Evolutionary conservation across 2,329 filamentous ascomycete genomes (phyloP).

Genomic region (Ceratocystiopsis minuta): DNA sequence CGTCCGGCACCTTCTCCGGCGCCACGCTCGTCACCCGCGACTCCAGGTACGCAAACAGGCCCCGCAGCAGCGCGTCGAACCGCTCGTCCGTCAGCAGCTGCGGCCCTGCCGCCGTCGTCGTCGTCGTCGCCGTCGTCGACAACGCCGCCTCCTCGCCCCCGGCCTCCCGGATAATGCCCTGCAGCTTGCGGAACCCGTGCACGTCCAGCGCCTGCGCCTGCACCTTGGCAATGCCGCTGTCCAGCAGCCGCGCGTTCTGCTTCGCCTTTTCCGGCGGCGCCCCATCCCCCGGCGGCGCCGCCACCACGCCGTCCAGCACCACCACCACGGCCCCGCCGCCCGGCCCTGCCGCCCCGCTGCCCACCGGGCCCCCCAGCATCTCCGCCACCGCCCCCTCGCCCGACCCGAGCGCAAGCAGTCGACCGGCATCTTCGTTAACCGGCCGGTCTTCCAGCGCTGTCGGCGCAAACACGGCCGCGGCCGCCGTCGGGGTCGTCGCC

Average conservation of each 20-base stretch:
- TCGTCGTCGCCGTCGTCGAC: background rate
- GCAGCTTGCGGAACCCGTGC: constrained; percentile 62
- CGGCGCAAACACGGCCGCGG: constrained; percentile 25
- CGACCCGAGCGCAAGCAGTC: constrained; percentile 5
- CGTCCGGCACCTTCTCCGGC: constrained; percentile 48
- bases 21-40: constrained; percentile 34
- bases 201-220: constrained; percentile 56
- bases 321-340: background rate
- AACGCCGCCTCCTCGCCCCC: constrained; percentile 1
- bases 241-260: constrained; percentile 44
- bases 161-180: constrained; percentile 49
- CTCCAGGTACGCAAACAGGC: constrained; percentile 56
- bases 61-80: constrained; percentile 48
- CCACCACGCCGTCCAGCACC: constrained; percentile 8
- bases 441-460: constrained; percentile 39
- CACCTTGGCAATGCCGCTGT: constrained; percentile 58
- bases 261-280: constrained; percentile 36
- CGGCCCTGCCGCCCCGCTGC: background rate
- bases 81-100: constrained; percentile 47
- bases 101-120: constrained; percentile 14
- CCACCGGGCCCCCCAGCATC: too few species aligned
- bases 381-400: background rate
- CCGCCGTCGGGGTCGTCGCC: constrained; percentile 27
- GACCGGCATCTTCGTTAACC: constrained; percentile 35
- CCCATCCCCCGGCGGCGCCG: too few species aligned